phyloP scores from a whole-genome alignment of 495 filamentous ascomycete genomes.

The Xylaria longipes region DNA sequence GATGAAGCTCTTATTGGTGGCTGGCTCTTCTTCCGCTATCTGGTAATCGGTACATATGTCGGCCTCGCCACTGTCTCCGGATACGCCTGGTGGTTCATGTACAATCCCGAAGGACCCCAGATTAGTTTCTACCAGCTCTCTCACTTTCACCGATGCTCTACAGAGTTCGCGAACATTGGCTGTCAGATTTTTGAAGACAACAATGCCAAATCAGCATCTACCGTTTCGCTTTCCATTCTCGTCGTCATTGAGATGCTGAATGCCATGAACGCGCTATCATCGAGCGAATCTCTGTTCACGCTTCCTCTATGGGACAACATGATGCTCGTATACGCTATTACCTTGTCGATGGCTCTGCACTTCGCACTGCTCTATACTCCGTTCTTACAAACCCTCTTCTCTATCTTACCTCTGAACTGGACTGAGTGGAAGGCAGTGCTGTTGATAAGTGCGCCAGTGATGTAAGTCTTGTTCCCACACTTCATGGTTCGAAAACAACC shows the following conservation, averaged over 20 bases:
- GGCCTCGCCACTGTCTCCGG: constrained; percentile 94
- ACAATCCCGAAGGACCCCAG: constrained; percentile 87
- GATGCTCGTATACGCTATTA: constrained; percentile 94
- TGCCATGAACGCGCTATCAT: constrained; percentile 97
- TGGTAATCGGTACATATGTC: constrained; percentile 95
- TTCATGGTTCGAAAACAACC: constrained; percentile 1
- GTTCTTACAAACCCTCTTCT: constrained; percentile 86
- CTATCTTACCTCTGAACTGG: constrained; percentile 87
- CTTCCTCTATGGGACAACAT: constrained; percentile 96
- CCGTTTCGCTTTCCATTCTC: constrained; percentile 85
- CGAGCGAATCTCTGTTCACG: constrained; percentile 91
- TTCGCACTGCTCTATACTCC: constrained; percentile 94
- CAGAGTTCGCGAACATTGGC: constrained; percentile 87
- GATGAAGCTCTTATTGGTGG: constrained; percentile 90
- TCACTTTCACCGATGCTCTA: constrained; percentile 91
- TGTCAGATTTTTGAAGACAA: constrained; percentile 94
- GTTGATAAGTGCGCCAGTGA: constrained; percentile 86
- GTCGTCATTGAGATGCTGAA: constrained; percentile 99
- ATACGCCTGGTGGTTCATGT: constrained; percentile 99
- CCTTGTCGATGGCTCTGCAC: constrained; percentile 93
- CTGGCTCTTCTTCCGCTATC: constrained; percentile 97
- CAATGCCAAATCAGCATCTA: constrained; percentile 92
- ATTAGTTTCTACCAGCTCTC: constrained; percentile 92
- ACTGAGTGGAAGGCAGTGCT: constrained; percentile 94
- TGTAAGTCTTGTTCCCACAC: constrained; percentile 65